Conservation (phyloP, 352 stramenopile species). For the Blastocystis hominis region DNA sequence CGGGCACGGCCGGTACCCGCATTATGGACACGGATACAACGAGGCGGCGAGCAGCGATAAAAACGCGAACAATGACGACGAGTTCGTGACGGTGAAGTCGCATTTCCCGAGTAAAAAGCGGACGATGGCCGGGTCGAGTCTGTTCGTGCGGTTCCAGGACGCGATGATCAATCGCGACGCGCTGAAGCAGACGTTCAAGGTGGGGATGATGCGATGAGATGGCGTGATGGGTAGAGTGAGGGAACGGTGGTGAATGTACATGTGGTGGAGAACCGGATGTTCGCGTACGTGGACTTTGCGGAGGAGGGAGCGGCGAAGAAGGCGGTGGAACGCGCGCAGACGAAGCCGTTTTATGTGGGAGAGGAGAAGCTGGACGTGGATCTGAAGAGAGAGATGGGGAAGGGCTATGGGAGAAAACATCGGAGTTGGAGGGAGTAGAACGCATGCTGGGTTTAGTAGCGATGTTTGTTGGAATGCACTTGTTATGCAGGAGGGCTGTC, state of each 20-base stretch:
- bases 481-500: background rate
- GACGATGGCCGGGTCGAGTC: background rate
- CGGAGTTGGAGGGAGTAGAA: background rate
- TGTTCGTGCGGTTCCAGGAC: constrained; percentile 4
- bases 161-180: constrained; percentile 1
- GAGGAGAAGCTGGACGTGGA: background rate
- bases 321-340: background rate
- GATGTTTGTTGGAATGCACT: background rate
- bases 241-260: constrained; percentile 19
- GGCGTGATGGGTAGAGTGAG: background rate
- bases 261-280: background rate
- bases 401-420: background rate
- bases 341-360: background rate
- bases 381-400: background rate
- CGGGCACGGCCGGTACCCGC: background rate
- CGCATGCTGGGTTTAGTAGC: background rate
- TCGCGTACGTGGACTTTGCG: constrained; percentile 12
- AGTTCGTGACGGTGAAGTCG: constrained; percentile 41
- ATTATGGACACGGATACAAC: background rate
- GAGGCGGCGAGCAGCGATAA: background rate
- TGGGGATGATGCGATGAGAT: background rate
- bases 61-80: constrained; percentile 4
- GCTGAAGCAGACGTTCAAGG: constrained; percentile 26
- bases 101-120: background rate
- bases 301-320: background rate